These are phyloP conservation scores for Delitschia confertaspora DNA, from an alignment of 495 filamentous ascomycete species.

Conservation along the genomic window DNA sequence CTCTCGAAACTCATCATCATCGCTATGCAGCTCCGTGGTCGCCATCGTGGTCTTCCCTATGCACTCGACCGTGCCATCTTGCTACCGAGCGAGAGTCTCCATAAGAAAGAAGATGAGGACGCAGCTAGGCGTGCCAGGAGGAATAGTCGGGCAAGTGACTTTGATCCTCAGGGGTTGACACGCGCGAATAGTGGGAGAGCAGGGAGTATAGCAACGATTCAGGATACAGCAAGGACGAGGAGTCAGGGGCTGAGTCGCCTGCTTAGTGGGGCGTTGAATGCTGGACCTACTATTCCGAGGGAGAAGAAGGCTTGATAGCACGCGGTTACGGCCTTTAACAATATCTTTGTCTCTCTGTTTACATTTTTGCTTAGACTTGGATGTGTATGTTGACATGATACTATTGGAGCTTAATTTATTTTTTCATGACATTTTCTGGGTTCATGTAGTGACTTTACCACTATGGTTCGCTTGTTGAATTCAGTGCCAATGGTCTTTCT, in stretches of 20 bases:
- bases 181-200: neutral
- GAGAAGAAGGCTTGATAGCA: slow-evolving; percentile 19
- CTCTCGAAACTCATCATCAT: slow-evolving; percentile 88
- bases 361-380: no score
- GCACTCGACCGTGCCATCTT: slow-evolving; percentile 84
- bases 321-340: neutral
- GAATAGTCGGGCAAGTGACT: neutral
- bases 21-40: slow-evolving; percentile 84
- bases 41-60: slow-evolving; percentile 87
- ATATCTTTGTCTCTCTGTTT: neutral
- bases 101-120: slow-evolving; percentile 58
- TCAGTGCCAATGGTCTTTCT: no score
- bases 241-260: slow-evolving; percentile 1
- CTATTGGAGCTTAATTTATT: no score
- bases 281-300: slow-evolving; percentile 16
- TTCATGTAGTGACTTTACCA: no score
- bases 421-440: no score
- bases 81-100: slow-evolving; percentile 67
- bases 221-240: neutral
- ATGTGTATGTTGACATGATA: no score
- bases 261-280: slow-evolving; percentile 14
- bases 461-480: no score
- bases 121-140: slow-evolving; percentile 38
- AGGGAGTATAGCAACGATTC: slow-evolving; percentile 6
- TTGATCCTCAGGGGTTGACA: neutral